Conservation (phyloP, 495 filamentous ascomycete species). For the Neurospora sp. region DNA sequence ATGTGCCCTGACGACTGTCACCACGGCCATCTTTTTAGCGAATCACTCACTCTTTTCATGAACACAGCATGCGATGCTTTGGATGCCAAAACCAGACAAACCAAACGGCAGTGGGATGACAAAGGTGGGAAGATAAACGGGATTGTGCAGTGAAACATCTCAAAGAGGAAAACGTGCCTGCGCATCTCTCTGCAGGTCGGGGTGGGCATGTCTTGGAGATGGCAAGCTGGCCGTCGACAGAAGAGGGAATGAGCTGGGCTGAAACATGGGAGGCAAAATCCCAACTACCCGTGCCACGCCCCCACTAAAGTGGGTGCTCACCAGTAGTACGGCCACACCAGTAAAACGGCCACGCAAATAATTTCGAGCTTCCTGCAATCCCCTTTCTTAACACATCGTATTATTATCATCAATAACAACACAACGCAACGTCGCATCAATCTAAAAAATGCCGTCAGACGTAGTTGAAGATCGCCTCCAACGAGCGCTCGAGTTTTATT, state of each 20-base stretch:
- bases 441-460: too few species aligned
- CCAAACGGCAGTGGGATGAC: neutral
- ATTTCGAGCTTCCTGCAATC: too few species aligned
- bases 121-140: neutral
- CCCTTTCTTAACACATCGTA: too few species aligned
- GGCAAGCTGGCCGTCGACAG: neutral
- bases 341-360: too few species aligned
- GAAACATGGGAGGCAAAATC: neutral
- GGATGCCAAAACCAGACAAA: neutral
- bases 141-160: neutral
- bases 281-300: neutral
- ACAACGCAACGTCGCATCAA: too few species aligned
- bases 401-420: too few species aligned
- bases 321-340: too few species aligned
- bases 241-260: slow-evolving; percentile 1
- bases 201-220: neutral
- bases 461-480: too few species aligned
- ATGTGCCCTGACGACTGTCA: neutral
- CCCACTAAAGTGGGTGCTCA: too few species aligned
- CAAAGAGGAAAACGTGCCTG: slow-evolving; percentile 21
- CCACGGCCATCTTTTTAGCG: neutral
- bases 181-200: slow-evolving; percentile 6
- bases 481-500: too few species aligned
- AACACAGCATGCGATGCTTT: neutral
- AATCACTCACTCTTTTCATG: neutral